These are phyloP conservation scores for Astrothelium subdiscretum DNA, from an alignment of 495 filamentous ascomycete species.

Conservation along the genomic window DNA sequence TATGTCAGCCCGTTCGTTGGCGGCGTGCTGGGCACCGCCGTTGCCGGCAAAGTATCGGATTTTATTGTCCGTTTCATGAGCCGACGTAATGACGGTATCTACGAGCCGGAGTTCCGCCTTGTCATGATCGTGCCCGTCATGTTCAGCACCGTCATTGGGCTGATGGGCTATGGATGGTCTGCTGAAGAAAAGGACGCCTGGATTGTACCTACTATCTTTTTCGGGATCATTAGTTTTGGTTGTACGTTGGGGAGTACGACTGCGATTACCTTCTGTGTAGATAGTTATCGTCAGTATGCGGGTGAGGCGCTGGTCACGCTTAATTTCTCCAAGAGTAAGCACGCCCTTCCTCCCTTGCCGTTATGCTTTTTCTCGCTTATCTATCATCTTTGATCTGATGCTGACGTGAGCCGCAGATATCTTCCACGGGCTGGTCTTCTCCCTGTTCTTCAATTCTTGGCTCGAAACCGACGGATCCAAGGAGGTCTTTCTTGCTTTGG, in stretches of 20 bases:
- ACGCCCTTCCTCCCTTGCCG: conserved; percentile 9
- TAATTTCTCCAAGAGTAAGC: conserved; percentile 80
- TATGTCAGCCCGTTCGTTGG: conserved; percentile 88
- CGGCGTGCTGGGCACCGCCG: conserved; percentile 77
- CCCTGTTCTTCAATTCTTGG: conserved; percentile 84
- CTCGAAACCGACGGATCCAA: conserved; percentile 62
- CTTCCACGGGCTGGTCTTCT: conserved; percentile 82
- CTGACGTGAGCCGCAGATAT: conserved; percentile 41
- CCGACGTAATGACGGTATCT: conserved; percentile 77
- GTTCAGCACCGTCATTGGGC: conserved; percentile 66
- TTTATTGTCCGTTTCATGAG: conserved; percentile 69
- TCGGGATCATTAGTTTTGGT: conserved; percentile 85
- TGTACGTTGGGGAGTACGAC: conserved; percentile 90
- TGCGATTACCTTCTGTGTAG: conserved; percentile 86
- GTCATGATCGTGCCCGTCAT: conserved; percentile 82
- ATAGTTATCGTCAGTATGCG: conserved; percentile 88
- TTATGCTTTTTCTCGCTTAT: neutral
- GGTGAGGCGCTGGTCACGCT: conserved; percentile 90
- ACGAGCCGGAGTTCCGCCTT: conserved; percentile 90
- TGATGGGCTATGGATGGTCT: conserved; percentile 93
- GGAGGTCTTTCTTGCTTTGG: conserved; percentile 68
- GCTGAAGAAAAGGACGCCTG: conserved; percentile 61
- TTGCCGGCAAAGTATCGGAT: conserved; percentile 83
- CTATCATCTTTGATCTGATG: neutral
- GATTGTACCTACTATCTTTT: conserved; percentile 91